Conservation (phyloP, 371 early-diverging fungal genomes). For the Lichtheimia hyalospora region DNA sequence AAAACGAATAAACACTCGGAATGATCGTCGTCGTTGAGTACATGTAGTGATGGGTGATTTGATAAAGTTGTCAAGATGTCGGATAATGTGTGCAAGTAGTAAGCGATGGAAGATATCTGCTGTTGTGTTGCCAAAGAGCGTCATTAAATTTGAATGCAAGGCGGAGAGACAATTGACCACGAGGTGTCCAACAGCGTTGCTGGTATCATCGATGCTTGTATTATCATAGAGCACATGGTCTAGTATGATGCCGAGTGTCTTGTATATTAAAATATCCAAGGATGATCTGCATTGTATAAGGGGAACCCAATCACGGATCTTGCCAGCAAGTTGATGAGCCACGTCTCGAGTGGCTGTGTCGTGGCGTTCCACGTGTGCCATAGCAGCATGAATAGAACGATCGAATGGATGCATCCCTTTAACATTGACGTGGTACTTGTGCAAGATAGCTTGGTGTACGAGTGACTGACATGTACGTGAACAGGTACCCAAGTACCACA, state of each 20-base stretch:
- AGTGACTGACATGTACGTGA: conserved; percentile 26
- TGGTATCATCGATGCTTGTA: neutral
- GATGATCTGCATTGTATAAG: conserved; percentile 33
- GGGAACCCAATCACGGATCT: conserved; percentile 41
- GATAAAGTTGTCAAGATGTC: conserved; percentile 24
- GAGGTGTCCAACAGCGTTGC: conserved; percentile 16
- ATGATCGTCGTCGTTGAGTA: conserved; percentile 19
- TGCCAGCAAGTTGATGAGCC: conserved; percentile 37
- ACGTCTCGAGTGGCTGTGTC: conserved; percentile 29
- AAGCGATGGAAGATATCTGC: conserved; percentile 31
- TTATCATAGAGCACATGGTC: conserved; percentile 42
- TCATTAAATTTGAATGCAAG: conserved; percentile 34
- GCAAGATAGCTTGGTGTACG: conserved; percentile 35
- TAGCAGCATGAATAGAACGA: conserved; percentile 21
- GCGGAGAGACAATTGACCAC: conserved; percentile 30
- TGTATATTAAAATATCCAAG: conserved; percentile 43
- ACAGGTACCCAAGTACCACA: conserved; percentile 39
- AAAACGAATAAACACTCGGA: conserved; percentile 36
- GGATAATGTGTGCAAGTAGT: conserved; percentile 34
- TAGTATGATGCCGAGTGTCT: conserved; percentile 37
- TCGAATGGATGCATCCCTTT: conserved; percentile 28
- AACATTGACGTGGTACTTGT: conserved; percentile 38
- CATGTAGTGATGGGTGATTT: conserved; percentile 9
- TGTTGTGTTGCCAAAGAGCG: conserved; percentile 35
- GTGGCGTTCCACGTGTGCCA: conserved; percentile 25